Percentiles rank a stretch among this genome's conserved stretches.
These are phyloP conservation scores for Emydomyces testavorans DNA, from an alignment of 2,329 filamentous ascomycete genomes.

Conservation along the genomic window DNA sequence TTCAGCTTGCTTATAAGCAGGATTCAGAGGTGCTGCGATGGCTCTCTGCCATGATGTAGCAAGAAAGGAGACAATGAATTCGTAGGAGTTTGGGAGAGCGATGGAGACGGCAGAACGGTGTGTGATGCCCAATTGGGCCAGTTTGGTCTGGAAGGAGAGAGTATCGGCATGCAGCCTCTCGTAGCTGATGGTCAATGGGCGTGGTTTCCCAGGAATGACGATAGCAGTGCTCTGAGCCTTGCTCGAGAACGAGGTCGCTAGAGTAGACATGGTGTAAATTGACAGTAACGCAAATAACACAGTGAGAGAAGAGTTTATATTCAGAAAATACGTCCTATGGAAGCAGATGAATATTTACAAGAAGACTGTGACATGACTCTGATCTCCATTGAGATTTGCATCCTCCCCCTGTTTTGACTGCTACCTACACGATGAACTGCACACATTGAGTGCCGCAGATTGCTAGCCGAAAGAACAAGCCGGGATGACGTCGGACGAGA, in stretches of 20 bases:
- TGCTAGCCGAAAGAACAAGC: neutral
- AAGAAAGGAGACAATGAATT: slow-evolving; percentile 78
- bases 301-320: too few species aligned
- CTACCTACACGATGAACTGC: neutral
- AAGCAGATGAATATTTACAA: slow-evolving; percentile 3
- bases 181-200: slow-evolving; percentile 57
- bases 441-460: slow-evolving; percentile 4
- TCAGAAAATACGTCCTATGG: neutral
- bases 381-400: too few species aligned
- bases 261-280: slow-evolving; percentile 41
- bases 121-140: slow-evolving; percentile 62
- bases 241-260: slow-evolving; percentile 46
- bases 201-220: slow-evolving; percentile 57
- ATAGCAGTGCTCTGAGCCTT: slow-evolving; percentile 49
- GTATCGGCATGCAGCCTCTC: slow-evolving; percentile 55
- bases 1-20: slow-evolving; percentile 77
- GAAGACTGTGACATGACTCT: neutral
- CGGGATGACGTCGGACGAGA: slow-evolving; percentile 2
- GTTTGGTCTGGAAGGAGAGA: slow-evolving; percentile 60
- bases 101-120: slow-evolving; percentile 65
- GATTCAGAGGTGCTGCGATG: slow-evolving; percentile 76
- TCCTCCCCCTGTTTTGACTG: too few species aligned
- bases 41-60: slow-evolving; percentile 75
- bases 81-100: slow-evolving; percentile 71
- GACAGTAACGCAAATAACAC: neutral